These are phyloP conservation scores for Epichloe brachyelytri DNA, from an alignment of 2,329 filamentous ascomycete species.

Conservation along the genomic window DNA sequence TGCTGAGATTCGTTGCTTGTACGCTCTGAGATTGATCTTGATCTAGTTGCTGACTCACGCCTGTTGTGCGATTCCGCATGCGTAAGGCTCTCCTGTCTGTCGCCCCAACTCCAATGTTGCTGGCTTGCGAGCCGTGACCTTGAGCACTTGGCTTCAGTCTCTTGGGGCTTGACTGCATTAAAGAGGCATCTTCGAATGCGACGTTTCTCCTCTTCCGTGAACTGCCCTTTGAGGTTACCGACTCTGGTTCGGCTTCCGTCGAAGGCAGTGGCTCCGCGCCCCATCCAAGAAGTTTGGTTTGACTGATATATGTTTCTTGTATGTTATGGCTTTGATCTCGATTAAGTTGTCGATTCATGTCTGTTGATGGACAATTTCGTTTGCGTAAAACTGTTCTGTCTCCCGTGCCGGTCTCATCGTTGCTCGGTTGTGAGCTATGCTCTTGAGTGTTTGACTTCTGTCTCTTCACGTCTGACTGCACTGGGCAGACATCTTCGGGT, in stretches of 20 bases:
- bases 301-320: neutral
- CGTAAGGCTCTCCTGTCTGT: neutral
- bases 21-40: neutral
- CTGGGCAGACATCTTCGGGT: neutral
- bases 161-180: neutral
- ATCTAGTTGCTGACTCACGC: neutral
- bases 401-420: neutral
- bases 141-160: constrained; percentile 1
- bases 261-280: neutral
- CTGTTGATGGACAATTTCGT: neutral
- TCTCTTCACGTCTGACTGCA: constrained; percentile 1
- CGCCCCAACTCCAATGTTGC: no score
- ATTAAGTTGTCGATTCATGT: no score
- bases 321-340: no score
- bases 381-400: neutral
- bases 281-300: neutral
- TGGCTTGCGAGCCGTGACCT: neutral
- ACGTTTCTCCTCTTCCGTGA: neutral
- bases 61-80: neutral
- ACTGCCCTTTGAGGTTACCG: neutral
- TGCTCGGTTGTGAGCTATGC: constrained; percentile 1
- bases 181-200: neutral
- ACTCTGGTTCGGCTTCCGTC: neutral
- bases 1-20: constrained; percentile 1
- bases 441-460: constrained; percentile 1